phyloP scores from a whole-genome alignment of 106 monocot species.

The Platanthera zijinensis region DNA sequence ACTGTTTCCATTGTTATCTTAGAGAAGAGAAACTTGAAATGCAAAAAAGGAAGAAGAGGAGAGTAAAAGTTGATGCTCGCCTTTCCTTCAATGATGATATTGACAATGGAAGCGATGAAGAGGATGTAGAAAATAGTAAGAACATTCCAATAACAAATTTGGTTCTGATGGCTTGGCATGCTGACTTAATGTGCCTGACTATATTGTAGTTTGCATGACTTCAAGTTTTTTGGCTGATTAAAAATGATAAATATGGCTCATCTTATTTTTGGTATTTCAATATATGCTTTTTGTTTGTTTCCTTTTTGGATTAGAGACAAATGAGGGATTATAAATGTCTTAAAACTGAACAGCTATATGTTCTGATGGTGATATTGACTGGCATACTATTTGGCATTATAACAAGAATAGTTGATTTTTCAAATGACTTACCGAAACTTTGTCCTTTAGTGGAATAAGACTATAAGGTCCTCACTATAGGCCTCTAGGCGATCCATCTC shows the following conservation, averaged over 20 bases:
- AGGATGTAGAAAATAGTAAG: slow-evolving; percentile 44
- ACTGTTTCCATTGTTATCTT: not conserved
- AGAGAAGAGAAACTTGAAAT: slow-evolving; percentile 91
- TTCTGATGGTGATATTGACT: not conserved
- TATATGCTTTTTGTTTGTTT: not conserved
- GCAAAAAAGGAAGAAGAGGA: slow-evolving; percentile 87
- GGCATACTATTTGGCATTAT: not conserved
- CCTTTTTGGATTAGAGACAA: not conserved
- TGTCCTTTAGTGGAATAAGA: not conserved
- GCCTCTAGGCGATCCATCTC: too few species aligned
- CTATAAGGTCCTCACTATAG: too few species aligned
- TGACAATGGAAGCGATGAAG: slow-evolving; percentile 88
- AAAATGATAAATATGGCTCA: not conserved
- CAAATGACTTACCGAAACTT: not conserved
- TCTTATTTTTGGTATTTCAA: not conserved
- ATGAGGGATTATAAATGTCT: not conserved
- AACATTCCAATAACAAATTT: not conserved
- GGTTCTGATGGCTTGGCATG: not conserved
- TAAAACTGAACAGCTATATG: not conserved
- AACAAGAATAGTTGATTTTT: not conserved
- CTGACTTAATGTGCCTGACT: not conserved
- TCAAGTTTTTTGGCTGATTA: not conserved
- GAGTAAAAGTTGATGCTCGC: slow-evolving; percentile 69
- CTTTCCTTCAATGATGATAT: slow-evolving; percentile 86
- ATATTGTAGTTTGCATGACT: not conserved